phyloP scores from a whole-genome alignment of 2,329 filamentous ascomycete species.

The Epichloe glyceriae region DNA sequence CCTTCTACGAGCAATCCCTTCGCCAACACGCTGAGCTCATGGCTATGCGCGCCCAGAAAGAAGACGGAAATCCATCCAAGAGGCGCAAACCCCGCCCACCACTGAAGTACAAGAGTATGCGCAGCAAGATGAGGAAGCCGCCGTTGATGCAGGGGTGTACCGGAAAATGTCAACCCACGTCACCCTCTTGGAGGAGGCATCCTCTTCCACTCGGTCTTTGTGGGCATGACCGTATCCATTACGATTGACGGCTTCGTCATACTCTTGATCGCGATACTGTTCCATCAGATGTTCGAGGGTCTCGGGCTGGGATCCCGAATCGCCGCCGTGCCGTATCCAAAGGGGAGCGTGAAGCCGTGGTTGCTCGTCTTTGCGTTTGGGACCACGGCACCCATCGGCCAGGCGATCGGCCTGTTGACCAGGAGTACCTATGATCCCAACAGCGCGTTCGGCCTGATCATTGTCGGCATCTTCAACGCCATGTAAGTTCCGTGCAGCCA shows the following conservation, averaged over 20 bases:
- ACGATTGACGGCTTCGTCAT: constrained; percentile 54
- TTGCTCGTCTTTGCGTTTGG: constrained; percentile 48
- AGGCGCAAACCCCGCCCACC: constrained; percentile 18
- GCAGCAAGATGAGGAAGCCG: constrained; percentile 28
- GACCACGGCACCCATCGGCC: constrained; percentile 50
- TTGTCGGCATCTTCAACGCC: constrained; percentile 53
- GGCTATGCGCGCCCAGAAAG: constrained; percentile 32
- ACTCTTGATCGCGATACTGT: constrained; percentile 54
- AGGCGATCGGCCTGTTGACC: constrained; percentile 47
- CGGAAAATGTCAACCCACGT: constrained; percentile 60
- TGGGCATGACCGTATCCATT: constrained; percentile 60
- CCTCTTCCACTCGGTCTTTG: constrained; percentile 66
- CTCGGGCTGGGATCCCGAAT: constrained; percentile 60
- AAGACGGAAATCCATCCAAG: not conserved
- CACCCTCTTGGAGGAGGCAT: constrained; percentile 63
- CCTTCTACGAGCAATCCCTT: constrained; percentile 50
- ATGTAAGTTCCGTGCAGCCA: constrained; percentile 30
- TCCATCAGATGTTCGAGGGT: constrained; percentile 59
- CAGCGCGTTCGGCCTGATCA: constrained; percentile 49
- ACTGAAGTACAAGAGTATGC: constrained; percentile 15
- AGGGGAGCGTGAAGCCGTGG: constrained; percentile 45
- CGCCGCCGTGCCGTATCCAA: constrained; percentile 49
- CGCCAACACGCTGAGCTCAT: constrained; percentile 47
- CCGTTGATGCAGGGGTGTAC: constrained; percentile 32
- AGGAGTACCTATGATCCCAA: constrained; percentile 48